Percentiles rank a stretch among this genome's conserved stretches.
These are phyloP conservation scores for Monosporascus sp. DNA, from an alignment of 2,329 filamentous ascomycete genomes.

Conservation along the genomic window DNA sequence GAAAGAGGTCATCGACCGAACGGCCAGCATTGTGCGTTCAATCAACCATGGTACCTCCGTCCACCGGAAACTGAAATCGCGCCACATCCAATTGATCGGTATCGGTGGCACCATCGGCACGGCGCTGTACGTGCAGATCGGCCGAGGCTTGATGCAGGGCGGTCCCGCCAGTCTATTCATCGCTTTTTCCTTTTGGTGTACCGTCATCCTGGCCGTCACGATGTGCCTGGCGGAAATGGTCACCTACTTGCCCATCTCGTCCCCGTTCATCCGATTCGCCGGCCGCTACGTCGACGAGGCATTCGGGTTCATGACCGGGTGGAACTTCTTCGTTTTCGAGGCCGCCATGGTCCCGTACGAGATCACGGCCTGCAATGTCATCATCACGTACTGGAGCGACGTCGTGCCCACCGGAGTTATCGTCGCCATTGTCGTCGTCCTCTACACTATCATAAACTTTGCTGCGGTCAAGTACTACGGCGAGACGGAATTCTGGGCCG, in stretches of 20 bases:
- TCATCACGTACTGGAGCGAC: slow-evolving; percentile 60
- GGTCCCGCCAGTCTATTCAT: slow-evolving; percentile 54
- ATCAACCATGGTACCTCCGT: slow-evolving; percentile 35
- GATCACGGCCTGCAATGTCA: slow-evolving; percentile 58
- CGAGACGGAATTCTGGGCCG: slow-evolving; percentile 71
- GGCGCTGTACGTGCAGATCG: slow-evolving; percentile 55
- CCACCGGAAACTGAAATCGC: slow-evolving; percentile 48
- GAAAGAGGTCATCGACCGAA: slow-evolving; percentile 13
- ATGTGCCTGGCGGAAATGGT: slow-evolving; percentile 70
- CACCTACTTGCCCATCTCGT: slow-evolving; percentile 69
- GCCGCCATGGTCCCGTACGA: slow-evolving; percentile 64
- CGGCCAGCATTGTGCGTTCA: slow-evolving; percentile 6
- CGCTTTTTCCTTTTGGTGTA: slow-evolving; percentile 58
- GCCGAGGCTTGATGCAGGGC: slow-evolving; percentile 50
- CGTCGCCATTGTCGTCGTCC: slow-evolving; percentile 53
- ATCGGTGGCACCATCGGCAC: slow-evolving; percentile 63
- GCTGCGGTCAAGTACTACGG: slow-evolving; percentile 71
- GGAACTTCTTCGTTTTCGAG: slow-evolving; percentile 70
- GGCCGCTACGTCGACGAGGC: slow-evolving; percentile 71
- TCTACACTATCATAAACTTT: slow-evolving; percentile 58
- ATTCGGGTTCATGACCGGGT: slow-evolving; percentile 67
- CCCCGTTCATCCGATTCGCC: slow-evolving; percentile 73
- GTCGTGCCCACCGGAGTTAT: slow-evolving; percentile 54
- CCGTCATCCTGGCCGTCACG: slow-evolving; percentile 55
- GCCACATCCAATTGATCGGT: slow-evolving; percentile 55